These are phyloP conservation scores for Boletus pseudo-olivaceus DNA, from an alignment of 768 basidiomycete genomes.

Conservation along the genomic window DNA sequence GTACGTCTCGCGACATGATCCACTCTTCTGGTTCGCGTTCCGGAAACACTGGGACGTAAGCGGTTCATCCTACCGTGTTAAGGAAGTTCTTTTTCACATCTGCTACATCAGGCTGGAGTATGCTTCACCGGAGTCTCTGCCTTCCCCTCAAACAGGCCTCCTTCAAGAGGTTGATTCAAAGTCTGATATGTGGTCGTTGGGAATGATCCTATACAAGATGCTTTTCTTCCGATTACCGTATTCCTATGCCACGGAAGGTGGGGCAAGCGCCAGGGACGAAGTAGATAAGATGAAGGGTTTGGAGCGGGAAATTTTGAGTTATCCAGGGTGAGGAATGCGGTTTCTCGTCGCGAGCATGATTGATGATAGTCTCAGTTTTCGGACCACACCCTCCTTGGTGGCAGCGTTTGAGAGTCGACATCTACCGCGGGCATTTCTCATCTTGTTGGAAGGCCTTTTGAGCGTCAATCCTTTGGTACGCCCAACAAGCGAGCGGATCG, in stretches of 20 bases:
- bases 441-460: conserved; percentile 70
- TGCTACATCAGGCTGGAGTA: conserved; percentile 64
- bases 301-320: conserved; percentile 68
- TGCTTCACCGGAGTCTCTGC: conserved; percentile 83
- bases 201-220: conserved; percentile 93
- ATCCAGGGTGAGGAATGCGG: conserved; percentile 57
- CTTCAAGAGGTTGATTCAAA: conserved; percentile 78
- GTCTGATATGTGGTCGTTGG: conserved; percentile 95
- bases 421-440: conserved; percentile 65
- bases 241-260: conserved; percentile 61
- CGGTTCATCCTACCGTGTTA: conserved; percentile 10
- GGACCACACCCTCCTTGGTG: conserved; percentile 46
- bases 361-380: conserved; percentile 41
- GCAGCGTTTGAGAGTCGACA: conserved; percentile 66
- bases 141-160: conserved; percentile 58
- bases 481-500: conserved; percentile 70
- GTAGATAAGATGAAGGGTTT: conserved; percentile 64
- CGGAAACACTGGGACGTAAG: conserved; percentile 94
- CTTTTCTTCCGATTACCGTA: conserved; percentile 91
- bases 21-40: conserved; percentile 63
- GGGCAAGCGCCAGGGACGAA: conserved; percentile 48
- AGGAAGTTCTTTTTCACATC: background rate
- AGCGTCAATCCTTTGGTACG: conserved; percentile 57
- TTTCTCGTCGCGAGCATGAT: background rate
- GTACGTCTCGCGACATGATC: conserved; percentile 90